Percentiles rank a stretch among this genome's conserved stretches.
Conservation (phyloP, 257 asterid species). For the Solanum okadae region DNA sequence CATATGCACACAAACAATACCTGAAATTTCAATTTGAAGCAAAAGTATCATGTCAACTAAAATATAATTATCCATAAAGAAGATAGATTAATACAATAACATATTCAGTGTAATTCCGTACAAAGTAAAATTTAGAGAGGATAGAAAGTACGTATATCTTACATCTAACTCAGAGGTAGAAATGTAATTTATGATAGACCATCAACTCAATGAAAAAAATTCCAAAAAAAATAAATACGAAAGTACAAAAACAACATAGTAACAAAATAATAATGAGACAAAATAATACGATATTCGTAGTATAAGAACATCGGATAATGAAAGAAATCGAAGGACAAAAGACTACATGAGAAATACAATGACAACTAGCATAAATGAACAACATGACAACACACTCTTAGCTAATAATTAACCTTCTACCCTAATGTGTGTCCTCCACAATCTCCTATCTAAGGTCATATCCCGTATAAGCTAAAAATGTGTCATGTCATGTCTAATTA, state of each 20-base stretch:
- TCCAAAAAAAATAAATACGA: not conserved
- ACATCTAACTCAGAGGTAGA: not conserved
- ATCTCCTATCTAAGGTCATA: not conserved
- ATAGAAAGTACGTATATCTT: not conserved
- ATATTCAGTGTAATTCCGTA: not conserved
- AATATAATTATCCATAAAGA: not conserved
- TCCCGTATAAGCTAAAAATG: not conserved
- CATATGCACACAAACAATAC: not conserved
- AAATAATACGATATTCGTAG: not conserved
- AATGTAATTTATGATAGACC: no score
- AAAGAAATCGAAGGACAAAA: not conserved
- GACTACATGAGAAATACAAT: not conserved
- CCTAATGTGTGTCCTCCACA: not conserved
- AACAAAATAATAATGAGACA: not conserved
- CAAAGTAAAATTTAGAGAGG: not conserved
- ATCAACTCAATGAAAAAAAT: not conserved
- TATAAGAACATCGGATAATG: not conserved
- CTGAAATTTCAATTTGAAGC: not conserved
- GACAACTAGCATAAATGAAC: not conserved
- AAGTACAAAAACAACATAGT: not conserved
- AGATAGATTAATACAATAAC: not conserved
- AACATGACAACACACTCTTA: not conserved
- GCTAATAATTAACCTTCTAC: not conserved
- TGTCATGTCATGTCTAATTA: not conserved
- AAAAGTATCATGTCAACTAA: not conserved